Percentiles rank a stretch among this genome's conserved stretches.
phyloP scores from a whole-genome alignment of 148 eudicot genomes.

The Drosera capensis region DNA sequence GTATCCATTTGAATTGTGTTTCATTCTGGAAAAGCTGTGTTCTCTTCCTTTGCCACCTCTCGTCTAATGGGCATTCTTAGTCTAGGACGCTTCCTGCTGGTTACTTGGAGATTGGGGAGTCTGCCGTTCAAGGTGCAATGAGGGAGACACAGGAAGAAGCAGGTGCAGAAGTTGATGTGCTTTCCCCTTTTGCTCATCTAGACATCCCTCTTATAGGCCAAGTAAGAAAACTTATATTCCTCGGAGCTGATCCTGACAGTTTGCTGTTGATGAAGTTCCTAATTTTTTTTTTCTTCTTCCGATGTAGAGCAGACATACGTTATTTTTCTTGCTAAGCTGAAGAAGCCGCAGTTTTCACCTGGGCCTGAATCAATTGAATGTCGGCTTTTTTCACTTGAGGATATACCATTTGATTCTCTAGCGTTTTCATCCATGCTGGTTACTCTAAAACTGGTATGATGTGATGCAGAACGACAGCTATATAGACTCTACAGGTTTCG shows the following conservation, averaged over 20 bases:
- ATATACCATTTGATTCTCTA: conserved; percentile 74
- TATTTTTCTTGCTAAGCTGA: conserved; percentile 79
- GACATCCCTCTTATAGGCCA: conserved; percentile 99
- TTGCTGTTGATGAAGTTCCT: background rate
- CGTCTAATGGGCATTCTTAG: no score
- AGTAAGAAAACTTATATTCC: conserved; percentile 29
- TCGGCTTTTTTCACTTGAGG: conserved; percentile 59
- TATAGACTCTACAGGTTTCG: background rate
- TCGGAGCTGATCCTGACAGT: no score
- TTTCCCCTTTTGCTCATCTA: conserved; percentile 76
- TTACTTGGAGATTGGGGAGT: conserved; percentile 95
- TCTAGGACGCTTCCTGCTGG: conserved; percentile 98
- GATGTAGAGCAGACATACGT: conserved; percentile 58
- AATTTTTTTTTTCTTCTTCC: conserved; percentile 7
- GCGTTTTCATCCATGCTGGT: conserved; percentile 96
- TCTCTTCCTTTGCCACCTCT: no score
- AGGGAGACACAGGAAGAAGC: conserved; percentile 96
- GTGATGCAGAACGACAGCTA: conserved; percentile 5
- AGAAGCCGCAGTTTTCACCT: conserved; percentile 74
- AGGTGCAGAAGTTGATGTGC: conserved; percentile 72
- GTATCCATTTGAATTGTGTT: no score
- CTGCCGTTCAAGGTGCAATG: conserved; percentile 87
- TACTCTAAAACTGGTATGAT: conserved; percentile 60
- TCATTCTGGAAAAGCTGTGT: no score
- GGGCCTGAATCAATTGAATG: conserved; percentile 95